Evolutionary conservation across 78 protist species (phyloP).

Genomic region (Dictyostelium brefeldianum): DNA sequence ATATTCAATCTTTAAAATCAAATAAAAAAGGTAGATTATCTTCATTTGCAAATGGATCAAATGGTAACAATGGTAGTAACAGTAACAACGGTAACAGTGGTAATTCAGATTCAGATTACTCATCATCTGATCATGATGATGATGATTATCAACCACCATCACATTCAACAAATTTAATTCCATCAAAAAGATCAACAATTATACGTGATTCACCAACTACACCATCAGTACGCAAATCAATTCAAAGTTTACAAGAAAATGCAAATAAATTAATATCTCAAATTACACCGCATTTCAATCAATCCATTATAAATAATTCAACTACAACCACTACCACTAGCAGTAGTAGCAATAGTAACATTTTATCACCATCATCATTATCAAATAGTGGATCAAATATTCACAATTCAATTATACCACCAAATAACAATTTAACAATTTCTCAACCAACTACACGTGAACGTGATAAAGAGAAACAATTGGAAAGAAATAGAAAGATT

Average conservation of each 20-base stretch:
- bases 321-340: too few species aligned
- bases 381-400: too few species aligned
- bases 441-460: not conserved
- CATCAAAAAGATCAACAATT: too few species aligned
- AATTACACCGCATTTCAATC: conserved; percentile 5
- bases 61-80: not conserved
- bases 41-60: not conserved
- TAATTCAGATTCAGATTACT: not conserved
- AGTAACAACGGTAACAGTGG: too few species aligned
- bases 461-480: not conserved
- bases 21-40: conserved; percentile 1
- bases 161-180: not conserved
- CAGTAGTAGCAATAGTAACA: too few species aligned
- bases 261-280: conserved; percentile 6
- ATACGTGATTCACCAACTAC: not conserved
- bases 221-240: not conserved
- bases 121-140: not conserved
- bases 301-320: not conserved
- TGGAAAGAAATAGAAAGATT: not conserved
- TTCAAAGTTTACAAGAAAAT: conserved; percentile 14
- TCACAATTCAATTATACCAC: too few species aligned
- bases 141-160: not conserved
- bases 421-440: too few species aligned
- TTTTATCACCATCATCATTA: not conserved
- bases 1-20: not conserved